Base-by-base conservation (phyloP, 2,329 filamentous ascomycete species). In the Domatiomyces catenatus region DNA sequence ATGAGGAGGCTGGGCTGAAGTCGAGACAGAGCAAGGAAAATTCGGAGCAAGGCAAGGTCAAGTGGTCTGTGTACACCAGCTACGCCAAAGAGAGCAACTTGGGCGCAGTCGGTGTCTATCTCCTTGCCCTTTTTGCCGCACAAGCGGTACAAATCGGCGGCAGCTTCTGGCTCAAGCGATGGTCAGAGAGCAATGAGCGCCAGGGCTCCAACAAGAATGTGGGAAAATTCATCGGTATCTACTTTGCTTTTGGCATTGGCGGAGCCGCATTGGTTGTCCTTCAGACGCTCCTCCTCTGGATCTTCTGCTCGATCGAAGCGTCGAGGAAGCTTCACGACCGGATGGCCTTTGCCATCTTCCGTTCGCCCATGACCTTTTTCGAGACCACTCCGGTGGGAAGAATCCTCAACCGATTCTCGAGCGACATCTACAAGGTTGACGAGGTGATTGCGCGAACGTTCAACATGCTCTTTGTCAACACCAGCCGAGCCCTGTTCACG, bases 231-330 rank as follows among this genome's bases (percentile, higher is more conserved):
- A 85, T 98, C 62, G 87, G 90, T 52, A 80, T 98, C 57, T 98
- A 98, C 70, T 92, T 98, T 68, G 87, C 84, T 15, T 86, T 98
- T 67, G 93, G 92, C 46, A 77, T 98, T 48, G 90, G 90, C 28
- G 83, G 86, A 22, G 84, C 92, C 42, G 75, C 79, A 44, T 73
- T 98, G 56, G 90, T 93, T 2, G 87, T 96, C 43, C 63, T 93
- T 26, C 92, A 60, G 51, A 96, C 90, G 5, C 71, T 98, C 59
- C 88, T 98, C 56, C 74, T 98, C 24, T 98, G 92, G 92, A 96
- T 98, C 58, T 96, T 98, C 71, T 98, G 93, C 70, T 96, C 92
- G 3, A 98, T 98, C 56, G 92, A 98, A 77, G 92, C 92, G 48
- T 95, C 90, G 18, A 80, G 92, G 55, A 98, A 96, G 70, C 75